Evolutionary conservation across 345 rosid genomes (phyloP).

Genomic region (Pseudoturritis turrita): DNA sequence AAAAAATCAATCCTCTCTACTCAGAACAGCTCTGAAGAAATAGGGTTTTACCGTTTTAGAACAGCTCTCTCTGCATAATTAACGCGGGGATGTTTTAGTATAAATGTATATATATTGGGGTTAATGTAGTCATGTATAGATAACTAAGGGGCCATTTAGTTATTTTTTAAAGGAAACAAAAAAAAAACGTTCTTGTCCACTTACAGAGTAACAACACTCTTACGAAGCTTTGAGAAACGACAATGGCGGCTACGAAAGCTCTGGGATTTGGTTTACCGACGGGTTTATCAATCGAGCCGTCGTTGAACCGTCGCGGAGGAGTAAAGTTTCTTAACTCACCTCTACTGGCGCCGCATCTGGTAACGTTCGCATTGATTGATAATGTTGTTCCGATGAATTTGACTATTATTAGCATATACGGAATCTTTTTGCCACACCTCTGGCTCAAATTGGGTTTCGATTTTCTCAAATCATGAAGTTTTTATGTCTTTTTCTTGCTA

Average conservation of each 20-base stretch:
- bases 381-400: background rate
- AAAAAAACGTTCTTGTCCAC: too few relatives aligned
- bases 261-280: background rate
- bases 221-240: background rate
- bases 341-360: constrained; percentile 42
- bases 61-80: background rate
- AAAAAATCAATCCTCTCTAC: background rate
- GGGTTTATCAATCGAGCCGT: background rate
- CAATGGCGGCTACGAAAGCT: constrained; percentile 10
- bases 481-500: too few relatives aligned
- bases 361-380: constrained; percentile 1
- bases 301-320: background rate
- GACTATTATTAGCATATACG: background rate
- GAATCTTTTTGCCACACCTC: background rate
- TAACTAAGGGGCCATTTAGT: background rate
- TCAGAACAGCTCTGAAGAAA: background rate
- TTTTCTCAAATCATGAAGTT: too few relatives aligned
- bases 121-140: background rate
- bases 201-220: background rate
- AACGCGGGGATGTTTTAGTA: background rate
- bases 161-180: background rate
- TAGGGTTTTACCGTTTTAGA: constrained; percentile 6
- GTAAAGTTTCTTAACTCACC: constrained; percentile 30
- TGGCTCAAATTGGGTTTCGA: background rate
- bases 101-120: background rate